Evolutionary conservation across 2,329 filamentous ascomycete genomes (phyloP).

Genomic region (Paradendryphiella salina): DNA sequence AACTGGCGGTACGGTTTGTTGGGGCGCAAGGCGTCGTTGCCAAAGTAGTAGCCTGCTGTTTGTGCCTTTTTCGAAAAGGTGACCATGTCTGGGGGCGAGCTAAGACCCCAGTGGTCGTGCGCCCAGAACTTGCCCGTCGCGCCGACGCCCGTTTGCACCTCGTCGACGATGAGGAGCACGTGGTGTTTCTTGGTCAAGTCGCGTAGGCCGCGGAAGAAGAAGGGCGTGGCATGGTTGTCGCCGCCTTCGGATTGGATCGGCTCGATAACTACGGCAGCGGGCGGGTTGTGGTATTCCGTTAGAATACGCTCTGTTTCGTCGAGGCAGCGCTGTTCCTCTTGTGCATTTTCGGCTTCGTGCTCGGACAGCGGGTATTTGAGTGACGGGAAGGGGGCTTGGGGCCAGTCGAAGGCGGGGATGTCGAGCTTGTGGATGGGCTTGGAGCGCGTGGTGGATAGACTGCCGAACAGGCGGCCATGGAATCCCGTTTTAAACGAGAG

Average conservation of each 20-base stretch:
- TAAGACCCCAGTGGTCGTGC: constrained; percentile 89
- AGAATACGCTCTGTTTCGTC: constrained; percentile 83
- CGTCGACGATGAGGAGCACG: constrained; percentile 86
- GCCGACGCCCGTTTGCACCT: constrained; percentile 91
- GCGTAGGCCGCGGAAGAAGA: constrained; percentile 84
- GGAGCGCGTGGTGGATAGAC: constrained; percentile 83
- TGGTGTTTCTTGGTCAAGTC: constrained; percentile 75
- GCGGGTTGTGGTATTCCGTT: constrained; percentile 74
- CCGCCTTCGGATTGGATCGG: constrained; percentile 93
- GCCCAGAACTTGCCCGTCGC: constrained; percentile 96
- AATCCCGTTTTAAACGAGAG: constrained; percentile 86
- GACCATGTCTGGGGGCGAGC: constrained; percentile 83
- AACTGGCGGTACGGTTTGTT: constrained; percentile 96
- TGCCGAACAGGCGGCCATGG: constrained; percentile 88
- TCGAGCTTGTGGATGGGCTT: constrained; percentile 96
- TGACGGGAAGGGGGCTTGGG: constrained; percentile 80
- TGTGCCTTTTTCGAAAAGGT: constrained; percentile 96
- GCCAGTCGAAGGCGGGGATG: constrained; percentile 94
- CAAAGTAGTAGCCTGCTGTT: constrained; percentile 90
- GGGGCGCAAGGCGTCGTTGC: constrained; percentile 75
- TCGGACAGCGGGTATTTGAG: constrained; percentile 86
- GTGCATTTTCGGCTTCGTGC: constrained; percentile 77
- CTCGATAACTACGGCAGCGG: constrained; percentile 82
- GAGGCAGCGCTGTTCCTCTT: constrained; percentile 77
- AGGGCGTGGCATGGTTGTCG: constrained; percentile 87